Evolutionary conservation across 2,329 filamentous ascomycete genomes (phyloP).

Genomic region (Keithomyces neogunnii): DNA sequence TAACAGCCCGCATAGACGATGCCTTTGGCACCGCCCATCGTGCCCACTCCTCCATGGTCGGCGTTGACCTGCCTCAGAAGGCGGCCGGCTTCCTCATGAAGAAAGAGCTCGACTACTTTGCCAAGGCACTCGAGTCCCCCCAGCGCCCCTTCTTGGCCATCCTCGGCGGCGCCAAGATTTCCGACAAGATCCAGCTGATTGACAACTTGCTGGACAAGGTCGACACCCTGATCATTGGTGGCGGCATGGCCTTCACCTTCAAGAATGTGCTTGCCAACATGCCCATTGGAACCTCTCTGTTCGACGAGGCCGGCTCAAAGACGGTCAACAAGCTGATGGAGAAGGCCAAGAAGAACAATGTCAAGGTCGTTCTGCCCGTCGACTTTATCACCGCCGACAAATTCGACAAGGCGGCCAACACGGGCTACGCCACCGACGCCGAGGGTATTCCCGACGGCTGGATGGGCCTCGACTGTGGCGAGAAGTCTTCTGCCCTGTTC

Average conservation of each 20-base stretch:
- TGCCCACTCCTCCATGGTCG: slow-evolving; percentile 98
- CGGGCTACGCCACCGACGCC: slow-evolving; percentile 73
- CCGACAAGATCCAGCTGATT: slow-evolving; percentile 99
- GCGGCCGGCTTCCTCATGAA: slow-evolving; percentile 98
- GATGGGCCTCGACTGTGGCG: slow-evolving; percentile 95
- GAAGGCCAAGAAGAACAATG: slow-evolving; percentile 94
- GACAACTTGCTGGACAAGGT: slow-evolving; percentile 99
- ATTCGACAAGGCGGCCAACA: slow-evolving; percentile 77
- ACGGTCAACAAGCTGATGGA: slow-evolving; percentile 79
- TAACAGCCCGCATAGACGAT: slow-evolving; percentile 56
- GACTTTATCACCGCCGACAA: slow-evolving; percentile 97
- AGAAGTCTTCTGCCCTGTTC: slow-evolving; percentile 82
- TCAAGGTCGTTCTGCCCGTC: slow-evolving; percentile 88
- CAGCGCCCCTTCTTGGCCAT: slow-evolving; percentile 97
- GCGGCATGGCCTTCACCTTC: slow-evolving; percentile 99
- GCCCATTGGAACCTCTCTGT: slow-evolving; percentile 82
- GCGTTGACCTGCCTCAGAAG: slow-evolving; percentile 90
- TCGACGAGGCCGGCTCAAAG: slow-evolving; percentile 89
- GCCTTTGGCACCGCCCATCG: slow-evolving; percentile 98
- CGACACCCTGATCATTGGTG: slow-evolving; percentile 91
- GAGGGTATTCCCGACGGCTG: slow-evolving; percentile 92
- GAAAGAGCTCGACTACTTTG: slow-evolving; percentile 99
- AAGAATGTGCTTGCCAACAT: slow-evolving; percentile 96
- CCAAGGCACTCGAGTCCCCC: slow-evolving; percentile 87
- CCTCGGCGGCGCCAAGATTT: slow-evolving; percentile 95